Evolutionary conservation across 2,329 filamentous ascomycete genomes (phyloP).

Genomic region (Bipolaris oryzae): DNA sequence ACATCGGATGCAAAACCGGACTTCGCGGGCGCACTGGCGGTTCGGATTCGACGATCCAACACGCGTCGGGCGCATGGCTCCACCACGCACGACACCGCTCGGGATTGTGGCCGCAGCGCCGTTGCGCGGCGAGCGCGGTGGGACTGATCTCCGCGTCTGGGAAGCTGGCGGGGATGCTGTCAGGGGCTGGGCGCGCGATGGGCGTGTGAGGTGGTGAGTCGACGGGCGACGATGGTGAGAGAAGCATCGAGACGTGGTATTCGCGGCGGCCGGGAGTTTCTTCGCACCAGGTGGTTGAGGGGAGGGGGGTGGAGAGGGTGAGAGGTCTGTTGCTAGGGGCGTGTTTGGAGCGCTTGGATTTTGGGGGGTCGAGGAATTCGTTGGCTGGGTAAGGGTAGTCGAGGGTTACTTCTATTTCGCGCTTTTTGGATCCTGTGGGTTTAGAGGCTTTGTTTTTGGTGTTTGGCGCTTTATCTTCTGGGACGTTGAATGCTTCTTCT

Average conservation of each 20-base stretch:
- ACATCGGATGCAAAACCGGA: background rate
- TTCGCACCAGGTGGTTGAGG: slow-evolving; percentile 4
- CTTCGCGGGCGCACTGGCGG: background rate
- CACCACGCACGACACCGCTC: slow-evolving; percentile 11
- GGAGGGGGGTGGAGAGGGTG: no score
- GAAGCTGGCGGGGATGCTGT: background rate
- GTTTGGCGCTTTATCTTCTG: no score
- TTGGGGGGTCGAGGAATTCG: background rate
- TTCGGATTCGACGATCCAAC: background rate
- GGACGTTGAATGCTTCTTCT: no score
- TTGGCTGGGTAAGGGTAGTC: background rate
- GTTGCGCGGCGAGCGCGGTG: background rate
- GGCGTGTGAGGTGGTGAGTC: slow-evolving; percentile 15
- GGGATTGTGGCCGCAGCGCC: background rate
- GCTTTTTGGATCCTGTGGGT: no score
- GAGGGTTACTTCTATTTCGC: background rate
- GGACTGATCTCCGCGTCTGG: no score
- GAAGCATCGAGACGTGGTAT: slow-evolving; percentile 1
- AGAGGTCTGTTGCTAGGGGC: no score
- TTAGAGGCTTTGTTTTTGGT: no score
- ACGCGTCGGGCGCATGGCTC: slow-evolving; percentile 3
- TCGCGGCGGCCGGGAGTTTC: slow-evolving; percentile 15
- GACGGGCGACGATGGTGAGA: slow-evolving; percentile 5
- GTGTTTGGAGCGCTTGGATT: no score
- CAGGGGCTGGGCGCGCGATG: background rate